A percentile compares a stretch with the other conserved stretches of the same genome.
Conservation (phyloP, 164 flowering plant species). For the Pachysandra terminalis region DNA sequence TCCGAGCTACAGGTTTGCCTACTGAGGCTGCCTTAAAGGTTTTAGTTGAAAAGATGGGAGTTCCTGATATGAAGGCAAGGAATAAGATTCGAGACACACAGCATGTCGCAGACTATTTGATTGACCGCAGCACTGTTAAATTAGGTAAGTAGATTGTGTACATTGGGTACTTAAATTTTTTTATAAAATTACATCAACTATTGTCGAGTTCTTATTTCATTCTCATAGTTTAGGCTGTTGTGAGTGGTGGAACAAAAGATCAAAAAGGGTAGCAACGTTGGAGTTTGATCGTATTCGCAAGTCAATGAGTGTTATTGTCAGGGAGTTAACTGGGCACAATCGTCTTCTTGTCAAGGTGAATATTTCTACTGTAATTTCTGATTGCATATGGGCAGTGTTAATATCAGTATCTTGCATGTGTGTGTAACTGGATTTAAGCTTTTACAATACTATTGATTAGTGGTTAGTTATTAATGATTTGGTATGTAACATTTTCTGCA, state of each 20-base stretch:
- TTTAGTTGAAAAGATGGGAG: constrained; percentile 95
- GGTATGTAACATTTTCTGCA: not conserved
- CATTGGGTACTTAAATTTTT: not conserved
- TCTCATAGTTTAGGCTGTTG: constrained; percentile 52
- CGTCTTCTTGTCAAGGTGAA: constrained; percentile 89
- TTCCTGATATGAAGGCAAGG: constrained; percentile 71
- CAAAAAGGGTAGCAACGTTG: constrained; percentile 68
- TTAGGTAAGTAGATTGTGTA: constrained; percentile 46
- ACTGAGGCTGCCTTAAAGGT: constrained; percentile 98
- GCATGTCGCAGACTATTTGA: constrained; percentile 56
- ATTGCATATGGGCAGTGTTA: not conserved
- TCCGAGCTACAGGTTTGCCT: constrained; percentile 80
- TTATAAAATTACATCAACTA: not conserved
- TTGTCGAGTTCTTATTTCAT: constrained; percentile 6
- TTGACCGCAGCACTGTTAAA: constrained; percentile 54
- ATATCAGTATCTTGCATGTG: not conserved
- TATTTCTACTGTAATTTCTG: not conserved
- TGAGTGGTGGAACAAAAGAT: constrained; percentile 75
- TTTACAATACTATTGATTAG: not conserved
- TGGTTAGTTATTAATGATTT: not conserved
- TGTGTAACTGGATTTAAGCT: not conserved
- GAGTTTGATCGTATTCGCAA: constrained; percentile 86
- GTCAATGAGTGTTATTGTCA: constrained; percentile 78
- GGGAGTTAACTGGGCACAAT: constrained; percentile 60
- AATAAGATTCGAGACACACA: constrained; percentile 55